Conservation (phyloP, 805 yeast genomes). For the Kuraishia ogatae region DNA sequence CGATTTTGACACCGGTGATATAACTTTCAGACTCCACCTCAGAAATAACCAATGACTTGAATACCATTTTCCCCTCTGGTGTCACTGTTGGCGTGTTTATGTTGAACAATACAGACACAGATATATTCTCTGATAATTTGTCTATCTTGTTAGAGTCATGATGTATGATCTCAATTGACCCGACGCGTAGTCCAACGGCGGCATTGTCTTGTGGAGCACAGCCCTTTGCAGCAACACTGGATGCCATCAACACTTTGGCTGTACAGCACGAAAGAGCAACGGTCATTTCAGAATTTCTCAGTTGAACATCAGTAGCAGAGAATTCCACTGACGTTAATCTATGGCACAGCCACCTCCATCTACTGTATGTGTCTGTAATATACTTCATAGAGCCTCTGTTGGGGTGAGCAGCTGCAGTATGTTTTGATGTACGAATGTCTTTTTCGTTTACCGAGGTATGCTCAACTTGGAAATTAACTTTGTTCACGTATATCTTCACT, state of each 20-base stretch:
- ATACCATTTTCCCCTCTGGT: background rate
- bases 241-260: background rate
- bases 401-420: background rate
- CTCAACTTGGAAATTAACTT: background rate
- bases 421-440: too few relatives aligned
- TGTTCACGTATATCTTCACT: background rate
- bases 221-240: background rate
- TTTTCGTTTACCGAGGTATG: background rate
- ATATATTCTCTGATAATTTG: background rate
- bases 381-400: background rate
- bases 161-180: background rate
- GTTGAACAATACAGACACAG: background rate
- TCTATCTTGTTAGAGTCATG: background rate
- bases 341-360: background rate
- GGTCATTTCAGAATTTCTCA: background rate
- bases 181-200: background rate
- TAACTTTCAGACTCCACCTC: background rate
- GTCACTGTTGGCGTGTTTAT: background rate
- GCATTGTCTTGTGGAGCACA: background rate
- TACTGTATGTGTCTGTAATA: background rate
- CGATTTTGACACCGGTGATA: background rate
- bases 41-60: background rate
- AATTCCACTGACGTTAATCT: background rate
- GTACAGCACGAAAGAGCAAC: background rate
- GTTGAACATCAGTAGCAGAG: background rate